phyloP scores from a whole-genome alignment of 2,329 filamentous ascomycete genomes.

The Hirsutella rhossiliensis region DNA sequence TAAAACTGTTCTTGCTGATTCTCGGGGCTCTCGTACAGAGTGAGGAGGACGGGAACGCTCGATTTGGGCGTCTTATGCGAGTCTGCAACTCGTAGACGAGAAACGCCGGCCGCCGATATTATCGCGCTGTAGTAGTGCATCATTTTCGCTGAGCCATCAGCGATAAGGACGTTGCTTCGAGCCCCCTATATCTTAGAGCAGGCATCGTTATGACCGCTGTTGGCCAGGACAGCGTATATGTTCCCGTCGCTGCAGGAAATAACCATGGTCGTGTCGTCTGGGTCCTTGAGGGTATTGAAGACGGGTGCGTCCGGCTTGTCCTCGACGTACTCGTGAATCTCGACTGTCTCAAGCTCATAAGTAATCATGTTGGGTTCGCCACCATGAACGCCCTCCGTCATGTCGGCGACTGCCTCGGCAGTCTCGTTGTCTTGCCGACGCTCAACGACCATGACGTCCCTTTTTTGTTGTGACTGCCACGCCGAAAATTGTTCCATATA shows the following conservation, averaged over 20 bases:
- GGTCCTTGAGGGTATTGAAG: conserved; percentile 11
- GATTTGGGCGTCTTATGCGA: conserved; percentile 6
- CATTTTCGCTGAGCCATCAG: conserved; percentile 10
- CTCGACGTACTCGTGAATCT: conserved; percentile 5
- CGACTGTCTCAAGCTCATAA: background rate
- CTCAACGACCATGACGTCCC: background rate
- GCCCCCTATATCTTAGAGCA: conserved; percentile 13
- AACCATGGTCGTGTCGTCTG: conserved; percentile 9
- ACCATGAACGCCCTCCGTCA: background rate
- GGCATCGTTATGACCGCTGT: conserved; percentile 6
- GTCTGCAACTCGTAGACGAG: conserved; percentile 14
- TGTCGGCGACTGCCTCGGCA: background rate
- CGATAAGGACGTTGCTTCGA: conserved; percentile 8
- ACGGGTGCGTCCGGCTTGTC: conserved; percentile 9
- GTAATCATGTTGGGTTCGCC: background rate
- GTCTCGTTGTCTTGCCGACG: background rate
- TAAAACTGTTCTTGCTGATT: conserved; percentile 7
- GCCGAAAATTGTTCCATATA: background rate
- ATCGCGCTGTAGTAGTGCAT: conserved; percentile 23
- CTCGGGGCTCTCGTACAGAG: conserved; percentile 2
- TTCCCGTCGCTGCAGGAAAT: conserved; percentile 20
- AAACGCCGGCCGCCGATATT: conserved; percentile 17
- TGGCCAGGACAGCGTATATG: conserved; percentile 14
- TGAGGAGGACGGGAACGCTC: conserved; percentile 8
- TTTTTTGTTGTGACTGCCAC: background rate